phyloP scores from a whole-genome alignment of 169 alveolate species.

The Blepharisma undulans region DNA sequence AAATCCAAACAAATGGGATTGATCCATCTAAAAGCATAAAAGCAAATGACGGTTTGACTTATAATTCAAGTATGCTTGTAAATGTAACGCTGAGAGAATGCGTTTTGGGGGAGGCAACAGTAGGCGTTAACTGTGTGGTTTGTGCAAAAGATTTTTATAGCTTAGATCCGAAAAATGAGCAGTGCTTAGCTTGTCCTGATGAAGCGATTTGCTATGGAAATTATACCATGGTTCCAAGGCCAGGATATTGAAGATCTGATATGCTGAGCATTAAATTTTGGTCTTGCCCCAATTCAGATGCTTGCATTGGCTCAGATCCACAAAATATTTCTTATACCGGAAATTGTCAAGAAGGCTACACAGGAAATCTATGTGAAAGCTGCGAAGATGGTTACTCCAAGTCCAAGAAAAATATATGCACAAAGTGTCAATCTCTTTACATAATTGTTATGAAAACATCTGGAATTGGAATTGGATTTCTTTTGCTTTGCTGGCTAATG shows the following conservation, averaged over 20 bases:
- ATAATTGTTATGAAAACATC: neutral
- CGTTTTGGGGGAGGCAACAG: neutral
- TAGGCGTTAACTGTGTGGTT: neutral
- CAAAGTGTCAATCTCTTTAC: neutral
- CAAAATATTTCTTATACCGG: neutral
- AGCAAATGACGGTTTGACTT: neutral
- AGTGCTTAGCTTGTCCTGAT: constrained; percentile 16
- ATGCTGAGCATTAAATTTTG: constrained; percentile 34
- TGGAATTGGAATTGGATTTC: neutral
- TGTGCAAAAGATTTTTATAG: neutral
- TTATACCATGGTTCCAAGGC: constrained; percentile 44
- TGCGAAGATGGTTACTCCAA: neutral
- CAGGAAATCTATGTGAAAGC: constrained; percentile 11
- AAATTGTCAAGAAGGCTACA: constrained; percentile 25
- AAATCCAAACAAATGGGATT: neutral
- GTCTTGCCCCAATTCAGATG: constrained; percentile 40
- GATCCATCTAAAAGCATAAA: neutral
- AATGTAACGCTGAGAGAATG: neutral
- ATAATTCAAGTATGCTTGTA: neutral
- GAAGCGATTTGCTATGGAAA: constrained; percentile 59
- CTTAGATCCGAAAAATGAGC: neutral
- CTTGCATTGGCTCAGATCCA: constrained; percentile 19
- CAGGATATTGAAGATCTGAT: constrained; percentile 61
- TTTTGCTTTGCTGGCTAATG: neutral
- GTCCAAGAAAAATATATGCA: neutral